Evolutionary conservation across 345 rosid species (phyloP), one percentile per base, ranked within the genome.

Genomic region (Barbarea vulgaris): DNA sequence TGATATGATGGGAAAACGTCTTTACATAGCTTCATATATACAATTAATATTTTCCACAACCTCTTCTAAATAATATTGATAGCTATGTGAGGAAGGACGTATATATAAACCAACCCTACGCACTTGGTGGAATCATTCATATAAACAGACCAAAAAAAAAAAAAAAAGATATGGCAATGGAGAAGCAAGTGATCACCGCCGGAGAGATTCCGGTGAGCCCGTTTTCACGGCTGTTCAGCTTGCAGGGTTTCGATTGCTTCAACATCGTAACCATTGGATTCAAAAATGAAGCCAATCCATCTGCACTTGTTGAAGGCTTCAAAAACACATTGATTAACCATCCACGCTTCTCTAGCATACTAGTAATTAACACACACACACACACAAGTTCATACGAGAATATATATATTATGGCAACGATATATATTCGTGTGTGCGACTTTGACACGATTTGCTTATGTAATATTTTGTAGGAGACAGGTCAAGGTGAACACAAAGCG

Each of bases 261-360:
- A 66, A 87, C 37, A 68, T 88, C 15, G 76, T 82, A 67, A 73
- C 84, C 42, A 67, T 85, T 55, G 89, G 93, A 1, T 80, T 77
- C 84, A 83, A 82, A 46, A 82, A 80, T 1, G 41, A 36, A 21
- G 33, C 82, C 28, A 44, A 84, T 63, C 86, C 90, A 1, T 50
- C 14, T 7, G 71, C 71, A 21, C 6, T 89, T 62, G 80, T 81
- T 52, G 62, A 70, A 11, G 91, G 93, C 28, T 59, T 89, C 17
- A 28, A 69, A 63, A 74, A 83, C 11, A 87, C 90, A 60, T 66
- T 91, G 87, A 63, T 87, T 39, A 85, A 74, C 39, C 96, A 89
- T 69, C 96, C 97, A 74, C 97, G 97, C 59, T 91, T 91, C 84
- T 87, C 89, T 36, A 86, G 91, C 85, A 85, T 81, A 46, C 79